phyloP scores from a whole-genome alignment of 345 rosid species.

The Alliaria petiolata region DNA sequence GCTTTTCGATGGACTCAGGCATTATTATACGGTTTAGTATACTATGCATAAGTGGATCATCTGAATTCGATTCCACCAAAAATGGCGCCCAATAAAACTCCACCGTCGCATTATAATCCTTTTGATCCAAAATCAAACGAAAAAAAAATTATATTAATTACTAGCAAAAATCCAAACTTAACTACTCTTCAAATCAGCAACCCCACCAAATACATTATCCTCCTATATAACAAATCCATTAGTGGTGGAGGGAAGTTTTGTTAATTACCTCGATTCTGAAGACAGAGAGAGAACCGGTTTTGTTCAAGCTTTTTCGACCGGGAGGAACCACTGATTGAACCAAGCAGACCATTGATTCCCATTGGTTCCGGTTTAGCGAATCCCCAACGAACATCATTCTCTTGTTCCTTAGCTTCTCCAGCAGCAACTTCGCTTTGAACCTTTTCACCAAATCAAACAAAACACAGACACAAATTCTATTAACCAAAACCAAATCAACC shows the following conservation, averaged over 20 bases:
- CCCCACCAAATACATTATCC: slow-evolving; percentile 1
- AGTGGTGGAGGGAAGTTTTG: not conserved
- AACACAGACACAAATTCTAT: not conserved
- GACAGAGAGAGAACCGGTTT: slow-evolving; percentile 62
- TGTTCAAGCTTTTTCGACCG: slow-evolving; percentile 69
- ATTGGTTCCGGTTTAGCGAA: slow-evolving; percentile 87
- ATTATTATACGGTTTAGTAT: slow-evolving; percentile 74
- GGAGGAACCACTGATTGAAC: slow-evolving; percentile 72
- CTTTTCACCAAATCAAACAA: slow-evolving; percentile 34
- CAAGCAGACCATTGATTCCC: slow-evolving; percentile 98
- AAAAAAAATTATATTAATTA: not conserved
- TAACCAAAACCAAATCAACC: not conserved
- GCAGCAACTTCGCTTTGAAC: slow-evolving; percentile 64
- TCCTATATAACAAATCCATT: not conserved
- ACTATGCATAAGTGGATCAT: slow-evolving; percentile 81
- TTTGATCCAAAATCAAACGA: not conserved
- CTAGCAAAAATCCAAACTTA: not conserved
- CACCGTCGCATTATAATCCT: slow-evolving; percentile 94
- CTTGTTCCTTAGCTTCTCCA: slow-evolving; percentile 83
- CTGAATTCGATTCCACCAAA: slow-evolving; percentile 88
- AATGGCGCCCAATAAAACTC: slow-evolving; percentile 99
- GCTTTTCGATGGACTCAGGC: slow-evolving; percentile 81
- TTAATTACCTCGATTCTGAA: slow-evolving; percentile 65
- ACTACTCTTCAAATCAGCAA: slow-evolving; percentile 14
- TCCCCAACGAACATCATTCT: slow-evolving; percentile 97